Percentiles rank a stretch among this genome's conserved stretches.
Conservation (phyloP, 2,329 filamentous ascomycete genomes). For the Colletotrichum sp. region DNA sequence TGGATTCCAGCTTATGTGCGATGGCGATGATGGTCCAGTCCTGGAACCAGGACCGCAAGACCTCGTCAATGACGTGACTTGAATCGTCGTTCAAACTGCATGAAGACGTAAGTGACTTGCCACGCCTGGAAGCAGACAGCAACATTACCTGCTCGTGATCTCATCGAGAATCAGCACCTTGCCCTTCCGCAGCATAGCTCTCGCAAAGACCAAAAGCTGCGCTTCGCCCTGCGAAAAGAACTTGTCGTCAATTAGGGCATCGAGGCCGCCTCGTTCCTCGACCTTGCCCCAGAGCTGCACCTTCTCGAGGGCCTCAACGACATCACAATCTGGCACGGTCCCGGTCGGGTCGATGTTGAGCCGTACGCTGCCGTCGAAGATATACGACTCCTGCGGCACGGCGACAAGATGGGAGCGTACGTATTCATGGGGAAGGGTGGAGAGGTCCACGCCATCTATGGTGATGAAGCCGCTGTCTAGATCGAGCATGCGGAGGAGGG, state of each 20-base stretch:
- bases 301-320: slow-evolving; percentile 47
- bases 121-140: too few species aligned
- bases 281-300: slow-evolving; percentile 51
- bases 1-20: slow-evolving; percentile 37
- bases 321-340: slow-evolving; percentile 39
- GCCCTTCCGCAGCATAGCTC: slow-evolving; percentile 44
- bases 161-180: slow-evolving; percentile 48
- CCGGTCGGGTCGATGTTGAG: slow-evolving; percentile 51
- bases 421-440: slow-evolving; percentile 27
- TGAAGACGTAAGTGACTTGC: neutral
- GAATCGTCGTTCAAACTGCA: slow-evolving; percentile 23
- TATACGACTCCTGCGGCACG: slow-evolving; percentile 57
- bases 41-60: slow-evolving; percentile 22
- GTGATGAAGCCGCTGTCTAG: slow-evolving; percentile 44
- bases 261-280: slow-evolving; percentile 40
- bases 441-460: slow-evolving; percentile 47
- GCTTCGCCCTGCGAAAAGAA: slow-evolving; percentile 50
- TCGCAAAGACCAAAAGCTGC: slow-evolving; percentile 53
- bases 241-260: slow-evolving; percentile 31
- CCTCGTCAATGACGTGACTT: slow-evolving; percentile 14
- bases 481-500: slow-evolving; percentile 52
- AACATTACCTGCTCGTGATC: slow-evolving; percentile 38
- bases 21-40: slow-evolving; percentile 51
- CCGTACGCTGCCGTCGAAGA: slow-evolving; percentile 51
- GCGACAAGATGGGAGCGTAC: slow-evolving; percentile 40